phyloP scores from a whole-genome alignment of 495 filamentous ascomycete species.

The Tuber borchii region DNA sequence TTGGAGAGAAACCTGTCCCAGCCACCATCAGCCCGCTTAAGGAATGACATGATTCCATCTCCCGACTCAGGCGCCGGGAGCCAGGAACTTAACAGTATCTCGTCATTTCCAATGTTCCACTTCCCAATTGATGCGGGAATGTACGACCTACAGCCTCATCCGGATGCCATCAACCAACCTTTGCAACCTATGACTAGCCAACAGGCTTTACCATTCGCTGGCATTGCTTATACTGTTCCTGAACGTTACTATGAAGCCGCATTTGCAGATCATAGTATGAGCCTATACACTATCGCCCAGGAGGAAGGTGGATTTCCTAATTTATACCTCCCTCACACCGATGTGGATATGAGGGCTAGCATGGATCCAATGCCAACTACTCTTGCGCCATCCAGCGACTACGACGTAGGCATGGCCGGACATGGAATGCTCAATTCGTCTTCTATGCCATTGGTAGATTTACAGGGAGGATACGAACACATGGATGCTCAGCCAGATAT shows the following conservation, averaged over 20 bases:
- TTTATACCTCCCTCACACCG: conserved; percentile 22
- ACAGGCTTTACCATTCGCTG: conserved; percentile 7
- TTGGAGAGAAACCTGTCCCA: conserved; percentile 24
- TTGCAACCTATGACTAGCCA: conserved; percentile 12
- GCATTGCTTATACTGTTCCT: conserved; percentile 14
- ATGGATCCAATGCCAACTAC: conserved; percentile 28
- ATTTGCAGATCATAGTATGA: conserved; percentile 22
- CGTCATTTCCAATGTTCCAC: conserved; percentile 25
- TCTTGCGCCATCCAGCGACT: conserved; percentile 23
- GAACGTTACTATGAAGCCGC: conserved; percentile 34
- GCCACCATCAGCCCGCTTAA: conserved; percentile 18
- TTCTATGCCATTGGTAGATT: conserved; percentile 18
- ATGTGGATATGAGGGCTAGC: conserved; percentile 8
- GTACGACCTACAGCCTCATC: conserved; percentile 30
- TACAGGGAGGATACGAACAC: conserved; percentile 11
- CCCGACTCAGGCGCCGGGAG: conserved; percentile 34
- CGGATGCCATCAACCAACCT: conserved; percentile 15
- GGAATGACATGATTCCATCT: conserved; percentile 30
- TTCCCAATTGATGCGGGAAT: conserved; percentile 29
- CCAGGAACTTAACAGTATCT: conserved; percentile 13
- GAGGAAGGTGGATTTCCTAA: conserved; percentile 37
- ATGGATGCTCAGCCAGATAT: neutral
- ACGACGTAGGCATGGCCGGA: conserved; percentile 16
- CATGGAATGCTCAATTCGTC: conserved; percentile 14
- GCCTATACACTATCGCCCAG: conserved; percentile 30